Percentiles rank a stretch among this genome's conserved stretches.
Evolutionary conservation across 177 flowering plant species (phyloP).

Genomic region (Vitis hybrid): DNA sequence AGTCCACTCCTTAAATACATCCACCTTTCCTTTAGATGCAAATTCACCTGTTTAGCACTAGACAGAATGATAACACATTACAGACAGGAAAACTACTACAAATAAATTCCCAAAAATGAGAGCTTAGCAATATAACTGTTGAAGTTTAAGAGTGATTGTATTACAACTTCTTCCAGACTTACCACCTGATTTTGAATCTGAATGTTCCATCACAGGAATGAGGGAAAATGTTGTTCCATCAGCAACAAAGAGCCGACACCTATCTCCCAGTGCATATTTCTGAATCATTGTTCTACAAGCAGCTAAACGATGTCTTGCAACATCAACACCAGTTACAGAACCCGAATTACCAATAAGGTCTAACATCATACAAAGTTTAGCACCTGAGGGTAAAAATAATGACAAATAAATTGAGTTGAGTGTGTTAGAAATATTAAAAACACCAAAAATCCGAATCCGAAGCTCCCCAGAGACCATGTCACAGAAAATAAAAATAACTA

Average conservation of each 20-base stretch:
- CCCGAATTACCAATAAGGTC: slow-evolving; percentile 85
- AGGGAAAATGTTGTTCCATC: slow-evolving; percentile 88
- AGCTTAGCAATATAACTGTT: not conserved
- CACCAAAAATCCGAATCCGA: too few species aligned
- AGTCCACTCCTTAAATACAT: slow-evolving; percentile 70
- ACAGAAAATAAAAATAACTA: not conserved
- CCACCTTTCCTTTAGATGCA: slow-evolving; percentile 33
- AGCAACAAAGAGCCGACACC: slow-evolving; percentile 90
- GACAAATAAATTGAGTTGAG: not conserved
- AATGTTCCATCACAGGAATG: slow-evolving; percentile 39
- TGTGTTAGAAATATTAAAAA: too few species aligned
- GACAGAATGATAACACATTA: slow-evolving; percentile 25
- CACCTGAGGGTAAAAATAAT: slow-evolving; percentile 52
- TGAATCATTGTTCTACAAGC: slow-evolving; percentile 89
- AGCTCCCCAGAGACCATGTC: too few species aligned
- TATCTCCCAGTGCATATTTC: slow-evolving; percentile 75
- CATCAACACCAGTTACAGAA: slow-evolving; percentile 90
- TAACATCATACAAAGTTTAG: slow-evolving; percentile 87
- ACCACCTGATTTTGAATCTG: slow-evolving; percentile 35
- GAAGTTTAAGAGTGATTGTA: not conserved
- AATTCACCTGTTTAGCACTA: slow-evolving; percentile 40
- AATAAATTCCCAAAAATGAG: not conserved
- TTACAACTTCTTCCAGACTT: slow-evolving; percentile 8
- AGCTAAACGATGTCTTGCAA: slow-evolving; percentile 83
- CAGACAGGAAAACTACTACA: slow-evolving; percentile 1